Conservation (phyloP, 768 basidiomycete genomes). For the Pleurotus sapidus region DNA sequence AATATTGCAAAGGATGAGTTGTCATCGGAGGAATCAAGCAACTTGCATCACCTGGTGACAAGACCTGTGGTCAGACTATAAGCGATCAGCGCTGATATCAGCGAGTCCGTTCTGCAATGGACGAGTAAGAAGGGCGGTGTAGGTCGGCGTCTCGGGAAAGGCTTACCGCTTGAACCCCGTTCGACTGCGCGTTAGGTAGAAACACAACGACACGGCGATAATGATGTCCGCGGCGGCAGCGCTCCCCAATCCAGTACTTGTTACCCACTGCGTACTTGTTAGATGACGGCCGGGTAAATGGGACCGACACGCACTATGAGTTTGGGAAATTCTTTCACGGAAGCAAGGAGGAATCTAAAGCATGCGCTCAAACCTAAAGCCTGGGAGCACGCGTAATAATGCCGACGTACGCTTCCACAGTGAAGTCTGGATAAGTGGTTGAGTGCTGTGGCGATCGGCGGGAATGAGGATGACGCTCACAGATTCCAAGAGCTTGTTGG, state of each 20-base stretch:
- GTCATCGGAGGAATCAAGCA: not conserved
- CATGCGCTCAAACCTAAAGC: conserved; percentile 14
- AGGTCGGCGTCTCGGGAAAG: not conserved
- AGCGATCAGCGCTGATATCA: conserved; percentile 39
- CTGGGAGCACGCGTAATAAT: not conserved
- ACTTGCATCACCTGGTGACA: conserved; percentile 33
- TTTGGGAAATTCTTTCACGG: conserved; percentile 28
- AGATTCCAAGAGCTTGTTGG: conserved; percentile 35
- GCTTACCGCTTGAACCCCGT: conserved; percentile 43
- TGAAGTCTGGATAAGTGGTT: conserved; percentile 34
- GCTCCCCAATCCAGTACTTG: conserved; percentile 42
- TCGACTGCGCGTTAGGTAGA: conserved; percentile 41
- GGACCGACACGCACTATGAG: conserved; percentile 28
- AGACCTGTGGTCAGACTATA: conserved; percentile 45
- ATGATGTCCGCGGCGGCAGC: conserved; percentile 48
- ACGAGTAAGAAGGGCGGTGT: not conserved
- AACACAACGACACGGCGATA: conserved; percentile 46
- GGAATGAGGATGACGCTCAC: conserved; percentile 20
- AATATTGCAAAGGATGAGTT: not conserved
- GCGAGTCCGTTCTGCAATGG: conserved; percentile 35
- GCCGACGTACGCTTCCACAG: conserved; percentile 36
- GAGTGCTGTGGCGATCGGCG: not conserved
- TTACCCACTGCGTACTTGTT: conserved; percentile 49
- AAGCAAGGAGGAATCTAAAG: conserved; percentile 28
- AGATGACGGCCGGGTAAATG: conserved; percentile 30